A percentile compares a stretch with the other conserved stretches of the same genome.
Evolutionary conservation across 306 rosid genomes (phyloP).

Genomic region (Acacia melanoxylon): DNA sequence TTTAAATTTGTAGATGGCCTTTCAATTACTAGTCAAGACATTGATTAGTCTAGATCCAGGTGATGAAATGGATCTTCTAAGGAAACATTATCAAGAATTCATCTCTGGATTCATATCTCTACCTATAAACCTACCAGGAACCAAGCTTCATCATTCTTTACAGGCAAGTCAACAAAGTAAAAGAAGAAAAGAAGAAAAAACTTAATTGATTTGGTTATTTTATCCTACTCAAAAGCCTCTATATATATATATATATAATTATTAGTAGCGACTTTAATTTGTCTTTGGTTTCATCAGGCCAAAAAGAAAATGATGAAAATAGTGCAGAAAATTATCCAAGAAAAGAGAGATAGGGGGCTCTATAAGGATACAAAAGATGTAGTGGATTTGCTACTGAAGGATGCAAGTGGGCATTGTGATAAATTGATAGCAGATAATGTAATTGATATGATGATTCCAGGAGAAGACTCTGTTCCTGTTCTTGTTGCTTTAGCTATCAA

Average conservation of each 20-base stretch:
- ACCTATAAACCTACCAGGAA: constrained; percentile 91
- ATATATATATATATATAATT: no score
- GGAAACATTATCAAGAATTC: constrained; percentile 79
- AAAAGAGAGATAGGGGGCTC: constrained; percentile 48
- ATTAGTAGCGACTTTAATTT: background rate
- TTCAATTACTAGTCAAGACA: constrained; percentile 85
- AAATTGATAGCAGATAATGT: constrained; percentile 87
- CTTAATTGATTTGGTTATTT: background rate
- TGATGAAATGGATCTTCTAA: constrained; percentile 74
- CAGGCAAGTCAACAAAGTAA: constrained; percentile 55
- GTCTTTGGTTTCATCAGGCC: constrained; percentile 60
- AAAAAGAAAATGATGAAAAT: constrained; percentile 84
- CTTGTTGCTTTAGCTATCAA: constrained; percentile 86
- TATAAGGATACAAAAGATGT: constrained; percentile 62
- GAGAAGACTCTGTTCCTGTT: constrained; percentile 96
- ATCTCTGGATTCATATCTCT: constrained; percentile 89
- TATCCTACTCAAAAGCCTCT: background rate
- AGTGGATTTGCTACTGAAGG: constrained; percentile 81
- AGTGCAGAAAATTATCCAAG: constrained; percentile 56
- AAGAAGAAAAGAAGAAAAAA: no score
- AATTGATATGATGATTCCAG: constrained; percentile 99
- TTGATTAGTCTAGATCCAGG: constrained; percentile 85
- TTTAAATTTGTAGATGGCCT: constrained; percentile 66
- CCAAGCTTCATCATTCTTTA: constrained; percentile 72
- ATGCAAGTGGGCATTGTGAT: constrained; percentile 63